Evolutionary conservation across 1,139 yeast species (phyloP), one percentile per base, ranked within the genome.

Genomic region (Debaryomycetaceae sp.): DNA sequence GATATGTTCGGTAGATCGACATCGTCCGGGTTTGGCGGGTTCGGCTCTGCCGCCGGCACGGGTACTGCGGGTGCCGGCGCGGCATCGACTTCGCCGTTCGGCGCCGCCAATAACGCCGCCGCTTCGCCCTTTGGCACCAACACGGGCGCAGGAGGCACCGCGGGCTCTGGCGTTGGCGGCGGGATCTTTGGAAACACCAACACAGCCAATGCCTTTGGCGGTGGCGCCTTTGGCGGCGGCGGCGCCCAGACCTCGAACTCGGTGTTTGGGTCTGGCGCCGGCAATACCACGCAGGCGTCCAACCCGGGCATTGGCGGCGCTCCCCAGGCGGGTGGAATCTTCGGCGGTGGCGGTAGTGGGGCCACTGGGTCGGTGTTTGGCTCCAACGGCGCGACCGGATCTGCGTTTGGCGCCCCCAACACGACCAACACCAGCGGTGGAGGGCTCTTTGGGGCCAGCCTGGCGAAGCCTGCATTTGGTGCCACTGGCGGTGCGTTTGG

Each of bases 11-110:
- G 74, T 31, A 52, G 53, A 39, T 45, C 71, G 28, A 44, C 65
- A 36, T 54, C 53, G 12, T 66, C 79, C 18, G 83, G 83, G 12
- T 76, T 76, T 46, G 83, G 83, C 23, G 82, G 82, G 18, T 78
- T 78, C 53, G 82, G 81, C 13, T 45, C 57, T 23, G 48, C 55
- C 31, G 43, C 51, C 31, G 55, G 50, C 33, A 40, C 39, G 27
- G 44, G 49, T 35, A 53, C 49, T 34, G 28, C 10, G 8, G 28
- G 19, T 5, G 40, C 52, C 27, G 49, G 50, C 21, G 34, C 44
- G 24, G n/a, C n/a, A n/a, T 29, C 28, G 13, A 32, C 43, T 26
- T 54, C 66, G 3, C 63, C 68, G 1, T 65, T 65, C 43, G 61
- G 62, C 18, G 44, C 53, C 11, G 38, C 45, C 32, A 39, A 46